phyloP scores from a whole-genome alignment of 2,329 filamentous ascomycete species.

The Graphilbum sp. region DNA sequence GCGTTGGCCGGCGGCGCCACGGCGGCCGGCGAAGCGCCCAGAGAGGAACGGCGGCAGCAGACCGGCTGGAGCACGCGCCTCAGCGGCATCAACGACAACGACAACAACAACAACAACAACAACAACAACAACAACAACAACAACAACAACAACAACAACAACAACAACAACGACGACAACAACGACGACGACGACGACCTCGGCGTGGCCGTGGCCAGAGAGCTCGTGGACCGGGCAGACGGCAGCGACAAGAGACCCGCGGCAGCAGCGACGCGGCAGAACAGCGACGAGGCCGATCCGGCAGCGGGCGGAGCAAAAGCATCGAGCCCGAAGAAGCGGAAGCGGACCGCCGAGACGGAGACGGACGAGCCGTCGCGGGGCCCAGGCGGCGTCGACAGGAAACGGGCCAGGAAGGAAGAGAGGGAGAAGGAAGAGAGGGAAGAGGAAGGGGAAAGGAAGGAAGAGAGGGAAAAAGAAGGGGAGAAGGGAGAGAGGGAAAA shows the following conservation, averaged over 20 bases:
- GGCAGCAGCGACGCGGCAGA: no score
- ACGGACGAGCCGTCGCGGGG: not conserved
- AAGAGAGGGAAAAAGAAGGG: slow-evolving; percentile 8
- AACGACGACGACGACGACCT: slow-evolving; percentile 6
- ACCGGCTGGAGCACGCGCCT: no score
- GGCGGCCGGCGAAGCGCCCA: slow-evolving; percentile 22
- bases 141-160: not conserved
- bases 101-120: slow-evolving; percentile 6
- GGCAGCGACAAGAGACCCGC: slow-evolving; percentile 4
- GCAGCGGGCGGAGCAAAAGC: no score
- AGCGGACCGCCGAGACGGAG: not conserved
- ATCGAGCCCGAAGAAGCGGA: not conserved
- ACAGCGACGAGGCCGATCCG: no score
- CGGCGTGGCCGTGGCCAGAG: slow-evolving; percentile 6
- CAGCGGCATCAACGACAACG: not conserved
- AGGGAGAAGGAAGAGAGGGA: slow-evolving; percentile 3
- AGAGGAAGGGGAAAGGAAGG: slow-evolving; percentile 8
- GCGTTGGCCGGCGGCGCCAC: no score
- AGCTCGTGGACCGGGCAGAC: slow-evolving; percentile 6
- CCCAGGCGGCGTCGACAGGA: not conserved
- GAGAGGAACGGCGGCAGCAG: slow-evolving; percentile 10
- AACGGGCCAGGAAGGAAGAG: not conserved
- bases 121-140: slow-evolving; percentile 5
- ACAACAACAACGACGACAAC: not conserved
- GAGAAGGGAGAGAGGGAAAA: slow-evolving; percentile 13